A percentile compares a stretch with the other conserved stretches of the same genome.
Evolutionary conservation across 768 basidiomycete species (phyloP).

Genomic region (Pisolithus tinctorius): DNA sequence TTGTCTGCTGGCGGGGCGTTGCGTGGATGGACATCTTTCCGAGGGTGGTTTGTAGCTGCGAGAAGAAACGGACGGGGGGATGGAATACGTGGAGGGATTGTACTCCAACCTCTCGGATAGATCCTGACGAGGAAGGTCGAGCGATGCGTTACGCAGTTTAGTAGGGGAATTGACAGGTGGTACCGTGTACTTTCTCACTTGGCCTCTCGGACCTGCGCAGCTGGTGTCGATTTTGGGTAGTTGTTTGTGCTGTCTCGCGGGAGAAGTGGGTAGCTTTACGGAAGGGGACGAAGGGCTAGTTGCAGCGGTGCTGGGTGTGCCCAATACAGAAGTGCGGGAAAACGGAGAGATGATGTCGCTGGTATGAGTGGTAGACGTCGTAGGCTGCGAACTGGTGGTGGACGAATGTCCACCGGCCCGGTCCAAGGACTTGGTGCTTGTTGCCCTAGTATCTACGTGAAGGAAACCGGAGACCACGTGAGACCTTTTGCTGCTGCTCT

Average conservation of each 20-base stretch:
- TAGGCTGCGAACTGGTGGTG: slow-evolving; percentile 20
- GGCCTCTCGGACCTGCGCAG: slow-evolving; percentile 25
- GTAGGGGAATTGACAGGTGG: slow-evolving; percentile 24
- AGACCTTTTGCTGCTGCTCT: slow-evolving; percentile 18
- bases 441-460: slow-evolving; percentile 22
- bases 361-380: slow-evolving; percentile 19
- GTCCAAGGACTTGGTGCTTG: slow-evolving; percentile 15
- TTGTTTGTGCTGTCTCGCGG: slow-evolving; percentile 21
- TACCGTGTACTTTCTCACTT: slow-evolving; percentile 26
- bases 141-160: slow-evolving; percentile 25
- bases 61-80: slow-evolving; percentile 23
- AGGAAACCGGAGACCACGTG: slow-evolving; percentile 10
- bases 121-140: slow-evolving; percentile 21
- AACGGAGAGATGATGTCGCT: slow-evolving; percentile 22
- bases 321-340: slow-evolving; percentile 20
- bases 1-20: slow-evolving; percentile 22
- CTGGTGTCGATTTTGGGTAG: slow-evolving; percentile 28
- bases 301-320: slow-evolving; percentile 19
- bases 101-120: slow-evolving; percentile 22
- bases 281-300: slow-evolving; percentile 22
- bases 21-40: slow-evolving; percentile 17
- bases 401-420: slow-evolving; percentile 18
- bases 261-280: slow-evolving; percentile 9
- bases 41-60: slow-evolving; percentile 13
- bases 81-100: slow-evolving; percentile 24